A percentile compares a stretch with the other conserved stretches of the same genome.
phyloP scores from a whole-genome alignment of 306 rosid genomes.

The Citrullus colocynthis region DNA sequence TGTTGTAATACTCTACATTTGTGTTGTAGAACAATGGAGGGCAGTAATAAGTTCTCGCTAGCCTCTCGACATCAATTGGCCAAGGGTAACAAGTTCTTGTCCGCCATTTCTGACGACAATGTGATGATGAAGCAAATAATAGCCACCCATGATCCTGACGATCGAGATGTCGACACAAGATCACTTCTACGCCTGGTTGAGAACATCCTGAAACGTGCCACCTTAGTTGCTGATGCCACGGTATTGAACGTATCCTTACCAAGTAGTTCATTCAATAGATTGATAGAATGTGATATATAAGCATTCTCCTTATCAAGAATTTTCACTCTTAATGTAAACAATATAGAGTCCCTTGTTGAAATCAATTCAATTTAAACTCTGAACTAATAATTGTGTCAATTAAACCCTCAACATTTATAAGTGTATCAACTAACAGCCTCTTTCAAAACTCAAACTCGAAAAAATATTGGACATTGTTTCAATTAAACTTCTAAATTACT shows the following conservation, averaged over 20 bases:
- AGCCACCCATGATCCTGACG: constrained; percentile 37
- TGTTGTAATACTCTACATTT: neutral
- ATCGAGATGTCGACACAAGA: constrained; percentile 23
- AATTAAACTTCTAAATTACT: too few relatives aligned
- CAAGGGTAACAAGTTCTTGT: constrained; percentile 17
- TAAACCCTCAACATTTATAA: too few relatives aligned
- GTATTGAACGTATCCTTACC: constrained; percentile 8
- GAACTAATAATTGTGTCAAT: too few relatives aligned
- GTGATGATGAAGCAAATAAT: constrained; percentile 28
- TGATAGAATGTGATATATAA: too few relatives aligned
- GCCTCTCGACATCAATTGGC: constrained; percentile 26
- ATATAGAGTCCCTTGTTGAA: neutral
- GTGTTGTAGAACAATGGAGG: constrained; percentile 1
- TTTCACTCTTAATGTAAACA: neutral
- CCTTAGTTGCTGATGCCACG: constrained; percentile 13
- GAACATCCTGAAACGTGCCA: constrained; percentile 32
- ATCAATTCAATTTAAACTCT: too few relatives aligned
- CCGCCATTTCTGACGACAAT: constrained; percentile 27
- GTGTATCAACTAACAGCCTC: too few relatives aligned
- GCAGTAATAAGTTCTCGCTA: constrained; percentile 10
- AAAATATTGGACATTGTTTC: too few relatives aligned
- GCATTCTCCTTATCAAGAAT: neutral
- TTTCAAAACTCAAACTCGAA: too few relatives aligned
- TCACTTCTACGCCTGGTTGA: constrained; percentile 45
- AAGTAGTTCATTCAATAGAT: neutral